Base-by-base conservation (phyloP, 2,329 filamentous ascomycete species). In the Zymoseptoria crescenta region DNA sequence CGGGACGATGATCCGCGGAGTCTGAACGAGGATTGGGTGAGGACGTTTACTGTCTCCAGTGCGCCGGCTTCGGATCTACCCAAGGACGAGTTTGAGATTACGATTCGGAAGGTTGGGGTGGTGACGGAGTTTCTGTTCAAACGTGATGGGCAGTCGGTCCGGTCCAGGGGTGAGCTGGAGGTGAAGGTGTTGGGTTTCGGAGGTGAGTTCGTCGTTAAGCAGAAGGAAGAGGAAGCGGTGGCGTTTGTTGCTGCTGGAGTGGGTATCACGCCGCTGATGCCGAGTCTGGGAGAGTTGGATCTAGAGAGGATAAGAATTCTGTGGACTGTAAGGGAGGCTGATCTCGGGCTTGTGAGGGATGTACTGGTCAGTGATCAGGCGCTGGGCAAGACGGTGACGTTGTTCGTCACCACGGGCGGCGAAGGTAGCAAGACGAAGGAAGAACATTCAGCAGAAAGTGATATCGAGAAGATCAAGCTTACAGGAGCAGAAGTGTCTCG, bases 21-120 rank as follows among this genome's bases (percentile, higher is more conserved):
- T 65, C 72, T 96, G 16, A 96, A 96, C 67, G 91, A 96, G 69
- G 90, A 96, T 70, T 92, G 84, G 62, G 78, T 94, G 4, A 79
- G 91, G 28, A 95, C 90, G 0, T 96, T 96, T 68, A 96, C 91
- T 1, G 81, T 96, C 0, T 89, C 87, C 1, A 89, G 81, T 1
- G 58, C 63, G 21, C 68, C 70, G 1, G 65, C 57, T 4, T 56
- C 57, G 19, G 59, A 60, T 19, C 64, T 69, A 1, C 60, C 64
- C 2, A 69, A 70, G 1, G 68, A 77, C 41, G 79, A 85, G 66
- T 80, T 94, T 58, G 85, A 92, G 65, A 86, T 95, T 62, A 93
- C 88, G 4, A 82, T 85, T 1, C 76, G 88, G 16, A 83, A 79
- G 56, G 82, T 90, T 51, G 90, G 91, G 0, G 79, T 81, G 0